phyloP scores from a whole-genome alignment of 2,329 filamentous ascomycete genomes.

The Penicillium sp. region DNA sequence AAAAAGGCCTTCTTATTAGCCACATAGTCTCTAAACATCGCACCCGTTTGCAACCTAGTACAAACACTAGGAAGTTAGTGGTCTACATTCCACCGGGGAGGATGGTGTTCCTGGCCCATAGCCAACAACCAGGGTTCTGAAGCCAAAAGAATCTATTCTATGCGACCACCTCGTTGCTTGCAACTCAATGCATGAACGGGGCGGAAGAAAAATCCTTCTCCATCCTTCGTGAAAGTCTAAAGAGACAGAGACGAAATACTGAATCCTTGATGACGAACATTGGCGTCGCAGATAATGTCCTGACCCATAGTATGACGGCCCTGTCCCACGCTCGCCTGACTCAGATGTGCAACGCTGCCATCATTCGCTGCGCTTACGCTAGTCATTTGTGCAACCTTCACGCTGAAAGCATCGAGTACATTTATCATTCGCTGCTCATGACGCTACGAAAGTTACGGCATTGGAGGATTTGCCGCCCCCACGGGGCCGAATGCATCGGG shows the following conservation, averaged over 20 bases:
- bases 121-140: background rate
- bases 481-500: background rate
- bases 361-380: background rate
- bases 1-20: too few species aligned
- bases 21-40: too few species aligned
- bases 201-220: background rate
- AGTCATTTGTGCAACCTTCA: background rate
- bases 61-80: background rate
- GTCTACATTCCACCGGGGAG: background rate
- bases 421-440: background rate
- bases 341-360: background rate
- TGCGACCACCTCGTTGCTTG: background rate
- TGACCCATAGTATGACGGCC: background rate
- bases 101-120: background rate
- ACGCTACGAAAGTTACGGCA: background rate
- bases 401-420: background rate
- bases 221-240: background rate
- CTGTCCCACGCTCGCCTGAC: background rate
- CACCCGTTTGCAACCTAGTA: background rate
- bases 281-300: background rate
- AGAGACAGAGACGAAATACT: background rate
- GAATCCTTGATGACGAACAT: background rate
- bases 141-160: background rate
- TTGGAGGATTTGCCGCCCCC: background rate
- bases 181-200: background rate